Percentiles rank a stretch among this genome's conserved stretches.
phyloP scores from a whole-genome alignment of 1,284 basidiomycete species.

The Austroboletus novae-zelandiae region DNA sequence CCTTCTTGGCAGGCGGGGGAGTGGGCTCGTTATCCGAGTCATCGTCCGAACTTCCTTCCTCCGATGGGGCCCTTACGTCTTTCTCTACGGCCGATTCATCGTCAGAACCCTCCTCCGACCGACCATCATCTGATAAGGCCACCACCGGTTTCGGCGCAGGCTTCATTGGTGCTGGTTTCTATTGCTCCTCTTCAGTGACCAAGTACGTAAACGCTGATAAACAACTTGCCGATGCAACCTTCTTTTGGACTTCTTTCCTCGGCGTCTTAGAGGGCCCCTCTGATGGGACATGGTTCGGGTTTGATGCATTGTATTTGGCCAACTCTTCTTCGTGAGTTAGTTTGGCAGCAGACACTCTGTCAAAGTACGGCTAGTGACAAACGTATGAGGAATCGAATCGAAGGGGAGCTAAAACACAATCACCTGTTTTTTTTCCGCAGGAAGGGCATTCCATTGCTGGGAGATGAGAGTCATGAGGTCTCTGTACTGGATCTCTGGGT shows the following conservation, averaged over 20 bases:
- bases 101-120: constrained; percentile 21
- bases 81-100: constrained; percentile 21
- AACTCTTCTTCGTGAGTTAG: constrained; percentile 48
- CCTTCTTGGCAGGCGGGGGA: constrained; percentile 34
- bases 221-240: constrained; percentile 17
- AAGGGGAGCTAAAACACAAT: constrained; percentile 16
- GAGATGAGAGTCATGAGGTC: constrained; percentile 76
- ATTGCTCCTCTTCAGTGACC: constrained; percentile 12
- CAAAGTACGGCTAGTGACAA: constrained; percentile 24
- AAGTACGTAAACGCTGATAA: constrained; percentile 7
- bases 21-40: constrained; percentile 23
- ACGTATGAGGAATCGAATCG: constrained; percentile 10
- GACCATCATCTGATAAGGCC: constrained; percentile 29
- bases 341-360: constrained; percentile 41
- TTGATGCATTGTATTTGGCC: constrained; percentile 50
- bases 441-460: constrained; percentile 71
- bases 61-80: constrained; percentile 25
- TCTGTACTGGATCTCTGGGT: constrained; percentile 66
- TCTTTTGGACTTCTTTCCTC: constrained; percentile 25
- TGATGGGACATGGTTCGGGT: constrained; percentile 43
- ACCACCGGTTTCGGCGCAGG: constrained; percentile 21
- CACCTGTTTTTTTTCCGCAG: constrained; percentile 72
- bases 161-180: constrained; percentile 25
- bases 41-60: constrained; percentile 31
- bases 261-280: constrained; percentile 28